These are phyloP conservation scores for Tanacetum coccineum DNA, from an alignment of 129 eudicot genomes.

Conservation along the genomic window DNA sequence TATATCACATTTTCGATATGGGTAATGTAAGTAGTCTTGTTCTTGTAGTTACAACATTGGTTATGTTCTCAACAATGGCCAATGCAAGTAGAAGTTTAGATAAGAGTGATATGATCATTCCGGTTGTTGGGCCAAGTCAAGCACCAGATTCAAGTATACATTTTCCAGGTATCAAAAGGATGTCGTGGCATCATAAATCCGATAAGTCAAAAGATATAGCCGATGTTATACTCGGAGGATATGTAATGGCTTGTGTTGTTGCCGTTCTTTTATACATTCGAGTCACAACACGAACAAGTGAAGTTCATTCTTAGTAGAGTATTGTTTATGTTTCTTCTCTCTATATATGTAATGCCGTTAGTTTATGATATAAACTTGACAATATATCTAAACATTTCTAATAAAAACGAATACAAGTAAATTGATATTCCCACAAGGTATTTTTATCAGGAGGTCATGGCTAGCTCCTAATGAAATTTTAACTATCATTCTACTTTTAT, in stretches of 20 bases:
- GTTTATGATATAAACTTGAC: background rate
- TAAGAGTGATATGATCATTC: background rate
- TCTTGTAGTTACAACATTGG: slow-evolving; percentile 21
- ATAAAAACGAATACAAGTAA: no score
- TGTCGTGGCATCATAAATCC: slow-evolving; percentile 31
- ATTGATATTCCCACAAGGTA: no score
- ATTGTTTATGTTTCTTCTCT: background rate
- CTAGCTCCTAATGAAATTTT: no score
- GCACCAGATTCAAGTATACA: background rate
- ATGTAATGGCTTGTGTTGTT: slow-evolving; percentile 43
- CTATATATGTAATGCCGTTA: background rate
- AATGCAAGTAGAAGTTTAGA: slow-evolving; percentile 20
- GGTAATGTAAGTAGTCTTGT: slow-evolving; percentile 18
- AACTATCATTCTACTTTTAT: no score
- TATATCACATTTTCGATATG: slow-evolving; percentile 23
- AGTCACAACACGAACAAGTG: slow-evolving; percentile 31
- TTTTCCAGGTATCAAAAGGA: slow-evolving; percentile 15
- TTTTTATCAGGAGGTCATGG: no score
- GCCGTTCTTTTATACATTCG: slow-evolving; percentile 46
- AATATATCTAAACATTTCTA: background rate
- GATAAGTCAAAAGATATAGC: slow-evolving; percentile 38
- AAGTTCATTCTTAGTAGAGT: slow-evolving; percentile 8
- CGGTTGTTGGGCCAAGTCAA: background rate
- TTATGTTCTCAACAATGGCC: slow-evolving; percentile 14
- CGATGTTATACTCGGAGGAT: slow-evolving; percentile 57